A percentile compares a stretch with the other conserved stretches of the same genome.
These are phyloP conservation scores for Zasmidium cellare DNA, from an alignment of 2,329 filamentous ascomycete genomes.

Conservation along the genomic window DNA sequence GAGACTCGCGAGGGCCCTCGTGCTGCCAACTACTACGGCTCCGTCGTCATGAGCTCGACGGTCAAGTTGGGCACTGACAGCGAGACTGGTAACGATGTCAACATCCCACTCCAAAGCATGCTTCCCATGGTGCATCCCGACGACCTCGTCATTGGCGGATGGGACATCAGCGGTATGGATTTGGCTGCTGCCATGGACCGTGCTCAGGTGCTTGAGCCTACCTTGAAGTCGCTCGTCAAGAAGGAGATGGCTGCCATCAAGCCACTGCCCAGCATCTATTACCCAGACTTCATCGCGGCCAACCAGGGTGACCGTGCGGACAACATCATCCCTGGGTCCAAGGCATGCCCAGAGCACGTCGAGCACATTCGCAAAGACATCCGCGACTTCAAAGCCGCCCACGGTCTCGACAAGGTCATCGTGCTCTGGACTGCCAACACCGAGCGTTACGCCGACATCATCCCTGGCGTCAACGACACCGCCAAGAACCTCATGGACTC, in stretches of 20 bases:
- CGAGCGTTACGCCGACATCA: conserved; percentile 88
- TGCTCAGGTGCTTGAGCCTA: conserved; percentile 91
- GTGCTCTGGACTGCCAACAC: conserved; percentile 99
- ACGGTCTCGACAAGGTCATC: conserved; percentile 90
- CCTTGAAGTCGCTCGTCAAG: conserved; percentile 81
- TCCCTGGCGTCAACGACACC: conserved; percentile 91
- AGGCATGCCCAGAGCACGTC: conserved; percentile 83
- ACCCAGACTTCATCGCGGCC: conserved; percentile 97
- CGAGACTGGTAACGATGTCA: conserved; percentile 83
- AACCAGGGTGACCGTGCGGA: conserved; percentile 97
- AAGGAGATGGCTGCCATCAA: conserved; percentile 91
- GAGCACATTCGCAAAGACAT: conserved; percentile 93
- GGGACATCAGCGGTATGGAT: conserved; percentile 94
- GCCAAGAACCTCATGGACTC: conserved; percentile 88
- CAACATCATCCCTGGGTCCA: conserved; percentile 79
- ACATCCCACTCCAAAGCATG: conserved; percentile 92
- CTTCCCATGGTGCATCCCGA: conserved; percentile 91
- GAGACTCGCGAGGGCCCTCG: conserved; percentile 88
- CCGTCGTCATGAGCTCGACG: conserved; percentile 93
- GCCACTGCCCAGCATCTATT: conserved; percentile 94
- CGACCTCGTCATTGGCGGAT: conserved; percentile 90
- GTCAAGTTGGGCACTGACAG: conserved; percentile 91
- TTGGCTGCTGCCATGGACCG: conserved; percentile 92
- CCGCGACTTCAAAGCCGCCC: conserved; percentile 83
- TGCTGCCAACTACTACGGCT: conserved; percentile 95